phyloP scores from a whole-genome alignment of 1,284 basidiomycete genomes.

The Cryptococcus floricola region DNA sequence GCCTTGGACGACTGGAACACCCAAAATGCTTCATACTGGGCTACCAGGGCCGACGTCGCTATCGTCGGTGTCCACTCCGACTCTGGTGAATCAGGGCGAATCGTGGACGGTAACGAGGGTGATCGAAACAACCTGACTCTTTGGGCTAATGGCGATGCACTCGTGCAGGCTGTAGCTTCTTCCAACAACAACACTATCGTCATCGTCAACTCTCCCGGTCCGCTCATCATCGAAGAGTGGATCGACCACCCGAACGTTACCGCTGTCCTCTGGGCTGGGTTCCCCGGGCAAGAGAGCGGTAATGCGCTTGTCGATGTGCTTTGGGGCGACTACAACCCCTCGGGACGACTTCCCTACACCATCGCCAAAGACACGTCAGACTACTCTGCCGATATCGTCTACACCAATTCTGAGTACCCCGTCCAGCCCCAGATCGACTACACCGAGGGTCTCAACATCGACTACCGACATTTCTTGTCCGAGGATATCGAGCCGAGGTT shows the following conservation, averaged over 20 bases:
- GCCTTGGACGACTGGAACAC: slow-evolving; percentile 64
- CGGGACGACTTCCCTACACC: slow-evolving; percentile 72
- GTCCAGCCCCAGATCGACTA: slow-evolving; percentile 57
- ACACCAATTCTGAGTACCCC: slow-evolving; percentile 34
- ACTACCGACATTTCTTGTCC: slow-evolving; percentile 73
- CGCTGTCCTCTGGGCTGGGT: slow-evolving; percentile 51
- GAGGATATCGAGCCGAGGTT: slow-evolving; percentile 60
- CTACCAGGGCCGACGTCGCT: slow-evolving; percentile 58
- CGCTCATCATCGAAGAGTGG: slow-evolving; percentile 69
- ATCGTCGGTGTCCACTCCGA: slow-evolving; percentile 65
- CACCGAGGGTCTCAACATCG: slow-evolving; percentile 68
- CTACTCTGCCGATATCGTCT: slow-evolving; percentile 56
- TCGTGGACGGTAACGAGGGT: slow-evolving; percentile 45
- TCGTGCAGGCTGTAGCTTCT: slow-evolving; percentile 47
- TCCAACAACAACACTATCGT: slow-evolving; percentile 69
- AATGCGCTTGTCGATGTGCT: slow-evolving; percentile 64
- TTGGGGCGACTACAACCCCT: slow-evolving; percentile 61
- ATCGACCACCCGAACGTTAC: slow-evolving; percentile 62
- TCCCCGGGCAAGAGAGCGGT: slow-evolving; percentile 70
- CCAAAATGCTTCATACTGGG: slow-evolving; percentile 55
- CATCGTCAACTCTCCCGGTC: slow-evolving; percentile 71
- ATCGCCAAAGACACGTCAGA: slow-evolving; percentile 66
- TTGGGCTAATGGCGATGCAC: slow-evolving; percentile 67
- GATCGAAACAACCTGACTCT: slow-evolving; percentile 76
- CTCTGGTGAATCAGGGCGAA: slow-evolving; percentile 72